Percentiles rank a stretch among this genome's conserved stretches.
phyloP scores from a whole-genome alignment of 805 yeast species.

The Wickerhamomyces alni region DNA sequence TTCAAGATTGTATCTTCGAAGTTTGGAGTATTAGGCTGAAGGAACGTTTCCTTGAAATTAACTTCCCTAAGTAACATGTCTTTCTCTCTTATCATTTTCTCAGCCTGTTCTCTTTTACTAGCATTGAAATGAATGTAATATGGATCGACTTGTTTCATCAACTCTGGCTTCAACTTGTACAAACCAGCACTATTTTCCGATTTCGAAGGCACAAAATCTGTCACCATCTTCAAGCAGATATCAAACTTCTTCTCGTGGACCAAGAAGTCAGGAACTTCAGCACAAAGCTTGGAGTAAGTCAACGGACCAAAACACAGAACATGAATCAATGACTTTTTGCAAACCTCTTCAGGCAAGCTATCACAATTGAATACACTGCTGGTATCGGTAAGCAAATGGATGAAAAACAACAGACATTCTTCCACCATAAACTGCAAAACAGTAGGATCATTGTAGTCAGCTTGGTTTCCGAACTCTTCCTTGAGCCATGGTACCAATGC shows the following conservation, averaged over 20 bases:
- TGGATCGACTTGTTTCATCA: constrained; percentile 61
- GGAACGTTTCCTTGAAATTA: constrained; percentile 42
- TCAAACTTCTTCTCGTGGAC: constrained; percentile 71
- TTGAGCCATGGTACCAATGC: constrained; percentile 48
- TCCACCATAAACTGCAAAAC: constrained; percentile 63
- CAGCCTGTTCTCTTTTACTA: constrained; percentile 81
- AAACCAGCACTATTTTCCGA: constrained; percentile 53
- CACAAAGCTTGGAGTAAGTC: constrained; percentile 63
- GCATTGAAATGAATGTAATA: constrained; percentile 73
- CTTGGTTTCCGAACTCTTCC: constrained; percentile 32
- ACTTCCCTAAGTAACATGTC: constrained; percentile 34
- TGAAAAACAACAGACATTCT: constrained; percentile 66
- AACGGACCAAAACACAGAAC: constrained; percentile 70
- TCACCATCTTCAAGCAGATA: constrained; percentile 45
- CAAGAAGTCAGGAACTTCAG: constrained; percentile 71
- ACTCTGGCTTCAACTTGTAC: constrained; percentile 59
- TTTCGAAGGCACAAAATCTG: constrained; percentile 58
- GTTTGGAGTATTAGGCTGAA: constrained; percentile 44
- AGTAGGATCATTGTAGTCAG: constrained; percentile 38
- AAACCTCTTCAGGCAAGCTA: constrained; percentile 42
- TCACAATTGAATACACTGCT: constrained; percentile 46
- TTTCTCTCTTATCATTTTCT: constrained; percentile 47
- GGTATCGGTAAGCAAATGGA: constrained; percentile 64
- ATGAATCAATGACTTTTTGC: constrained; percentile 74
- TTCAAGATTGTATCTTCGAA: constrained; percentile 35